Conservation (phyloP, 192 early-diverging fungal species). For the Entophlyctis helioformis region DNA sequence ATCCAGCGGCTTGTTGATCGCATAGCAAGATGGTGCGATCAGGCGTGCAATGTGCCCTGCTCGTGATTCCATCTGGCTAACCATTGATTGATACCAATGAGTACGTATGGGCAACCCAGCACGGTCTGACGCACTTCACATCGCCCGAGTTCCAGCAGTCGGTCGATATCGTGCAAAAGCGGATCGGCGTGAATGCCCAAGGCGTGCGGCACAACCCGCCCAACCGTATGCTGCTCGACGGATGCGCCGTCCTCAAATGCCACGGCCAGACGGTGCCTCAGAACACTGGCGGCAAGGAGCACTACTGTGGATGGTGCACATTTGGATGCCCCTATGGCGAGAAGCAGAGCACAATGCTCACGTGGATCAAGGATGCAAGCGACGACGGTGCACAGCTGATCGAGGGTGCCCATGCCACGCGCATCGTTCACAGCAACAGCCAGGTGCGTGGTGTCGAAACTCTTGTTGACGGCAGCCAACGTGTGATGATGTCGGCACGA, state of each 20-base stretch:
- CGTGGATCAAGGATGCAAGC: slow-evolving; percentile 61
- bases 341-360: slow-evolving; percentile 54
- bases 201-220: slow-evolving; percentile 46
- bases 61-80: no score
- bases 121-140: slow-evolving; percentile 48
- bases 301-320: slow-evolving; percentile 52
- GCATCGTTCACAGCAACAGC: slow-evolving; percentile 39
- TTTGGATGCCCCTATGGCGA: slow-evolving; percentile 61
- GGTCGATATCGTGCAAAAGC: slow-evolving; percentile 40
- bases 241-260: slow-evolving; percentile 52
- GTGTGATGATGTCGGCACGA: slow-evolving; percentile 32
- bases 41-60: no score
- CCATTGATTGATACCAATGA: no score
- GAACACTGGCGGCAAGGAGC: slow-evolving; percentile 36
- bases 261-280: slow-evolving; percentile 45
- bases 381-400: slow-evolving; percentile 49
- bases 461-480: slow-evolving; percentile 12
- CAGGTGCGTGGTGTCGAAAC: slow-evolving; percentile 43
- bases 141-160: slow-evolving; percentile 33
- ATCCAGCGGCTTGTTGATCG: no score
- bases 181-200: slow-evolving; percentile 43
- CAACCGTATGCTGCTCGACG: slow-evolving; percentile 54
- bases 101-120: no score
- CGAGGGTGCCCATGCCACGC: slow-evolving; percentile 40
- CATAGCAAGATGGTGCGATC: no score